Evolutionary conservation across 352 stramenopile genomes (phyloP), one percentile per base, ranked within the genome.

Genomic region (Phytophthora citrophthora): DNA sequence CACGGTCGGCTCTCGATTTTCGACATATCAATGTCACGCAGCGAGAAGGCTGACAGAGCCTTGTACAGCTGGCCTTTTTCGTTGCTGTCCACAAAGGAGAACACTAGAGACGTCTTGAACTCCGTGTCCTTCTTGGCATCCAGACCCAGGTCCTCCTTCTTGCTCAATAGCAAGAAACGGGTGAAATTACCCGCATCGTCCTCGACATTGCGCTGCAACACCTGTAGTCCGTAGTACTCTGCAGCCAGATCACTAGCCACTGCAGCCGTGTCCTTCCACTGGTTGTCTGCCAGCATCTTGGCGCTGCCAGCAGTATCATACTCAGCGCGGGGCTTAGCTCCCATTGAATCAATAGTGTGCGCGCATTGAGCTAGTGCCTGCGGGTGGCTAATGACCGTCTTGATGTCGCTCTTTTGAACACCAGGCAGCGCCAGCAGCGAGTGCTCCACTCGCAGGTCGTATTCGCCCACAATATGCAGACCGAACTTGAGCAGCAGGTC

Each of bases 231-330:
- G 72, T 98, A 99, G 38, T 95, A 97, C 52, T 91, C 84, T 23
- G 91, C 96, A 5, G 96, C 96, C 47, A 99, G 82, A 73, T 98
- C 95, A 46, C 90, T 98, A 16, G 96, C 97, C 55, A 99, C 98
- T 0, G 96, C 97, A 9, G 92, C 95, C 41, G 79, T 95, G 62
- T 90, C 83, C 29, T 63, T 81, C 90, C 81, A 90, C 62, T 90
- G 68, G 58, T 96, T 78, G 57, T 98, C 90, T 5, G 84, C 81
- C 56, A 99, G 96, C 88, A 99, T 98, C 80, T 99, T 99, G 67
- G 96, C 96, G 64, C 87, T 98, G 38, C 97, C 96, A 5, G 97
- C 97, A 16, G 97, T 99, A 79, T 99, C 97, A 76, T 99, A 99
- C 64, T 96, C 97, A 3, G 90, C 79, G 1, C 91, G 89, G 11